These are phyloP conservation scores for Orbilia blumenaviensis DNA, from an alignment of 2,329 filamentous ascomycete species.

Conservation along the genomic window DNA sequence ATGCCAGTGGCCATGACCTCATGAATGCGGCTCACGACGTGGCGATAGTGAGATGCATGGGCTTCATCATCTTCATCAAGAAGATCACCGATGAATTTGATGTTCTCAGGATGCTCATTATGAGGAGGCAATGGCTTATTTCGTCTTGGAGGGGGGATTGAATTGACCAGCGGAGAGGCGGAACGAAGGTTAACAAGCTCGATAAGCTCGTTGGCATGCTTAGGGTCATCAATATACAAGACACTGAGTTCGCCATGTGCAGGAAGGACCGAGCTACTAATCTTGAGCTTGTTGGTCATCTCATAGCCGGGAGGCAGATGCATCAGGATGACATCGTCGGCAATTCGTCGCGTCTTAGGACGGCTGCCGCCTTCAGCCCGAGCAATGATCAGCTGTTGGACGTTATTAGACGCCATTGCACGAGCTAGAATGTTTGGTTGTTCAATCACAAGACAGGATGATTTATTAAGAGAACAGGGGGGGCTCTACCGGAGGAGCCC, in stretches of 20 bases:
- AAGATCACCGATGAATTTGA: neutral
- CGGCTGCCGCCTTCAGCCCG: constrained; percentile 10
- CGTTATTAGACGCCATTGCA: neutral
- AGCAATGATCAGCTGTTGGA: constrained; percentile 30
- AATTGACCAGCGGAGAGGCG: constrained; percentile 14
- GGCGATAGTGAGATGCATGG: constrained; percentile 9
- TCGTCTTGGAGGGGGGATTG: constrained; percentile 1
- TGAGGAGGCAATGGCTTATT: neutral
- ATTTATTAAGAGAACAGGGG: neutral
- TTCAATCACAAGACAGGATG: neutral
- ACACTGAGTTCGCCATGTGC: constrained; percentile 15
- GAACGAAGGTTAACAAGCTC: constrained; percentile 27
- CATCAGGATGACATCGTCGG: constrained; percentile 22
- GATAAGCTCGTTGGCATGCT: constrained; percentile 35
- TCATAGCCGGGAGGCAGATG: constrained; percentile 36
- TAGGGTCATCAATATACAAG: constrained; percentile 29
- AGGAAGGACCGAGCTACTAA: constrained; percentile 25
- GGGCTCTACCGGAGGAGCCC: no score
- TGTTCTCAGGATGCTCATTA: constrained; percentile 11
- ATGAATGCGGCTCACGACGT: constrained; percentile 40
- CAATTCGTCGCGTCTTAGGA: constrained; percentile 24
- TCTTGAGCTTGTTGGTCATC: constrained; percentile 30
- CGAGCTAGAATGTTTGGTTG: no score
- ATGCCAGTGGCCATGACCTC: constrained; percentile 15
- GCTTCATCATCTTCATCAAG: constrained; percentile 23